Conservation (phyloP, 345 rosid genomes). For the Boechera divaricarpa region DNA sequence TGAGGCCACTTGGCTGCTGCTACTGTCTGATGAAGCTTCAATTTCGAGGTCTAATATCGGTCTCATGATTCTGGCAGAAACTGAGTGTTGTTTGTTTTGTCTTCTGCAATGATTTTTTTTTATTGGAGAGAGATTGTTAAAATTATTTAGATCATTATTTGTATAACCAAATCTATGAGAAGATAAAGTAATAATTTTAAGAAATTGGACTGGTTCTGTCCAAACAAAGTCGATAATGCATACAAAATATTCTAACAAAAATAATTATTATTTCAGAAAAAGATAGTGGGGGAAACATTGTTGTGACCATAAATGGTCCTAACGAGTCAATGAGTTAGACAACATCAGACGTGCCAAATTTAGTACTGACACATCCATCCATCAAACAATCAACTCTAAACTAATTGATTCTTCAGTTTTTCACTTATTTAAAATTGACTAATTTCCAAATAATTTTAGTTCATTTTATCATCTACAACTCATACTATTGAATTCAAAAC, state of each 20-base stretch:
- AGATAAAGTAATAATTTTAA: background rate
- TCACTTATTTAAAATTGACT: constrained; percentile 1
- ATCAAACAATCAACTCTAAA: constrained; percentile 37
- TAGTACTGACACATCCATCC: constrained; percentile 47
- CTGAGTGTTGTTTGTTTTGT: background rate
- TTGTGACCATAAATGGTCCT: constrained; percentile 46
- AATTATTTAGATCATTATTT: constrained; percentile 10
- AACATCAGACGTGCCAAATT: constrained; percentile 46
- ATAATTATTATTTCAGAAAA: constrained; percentile 1
- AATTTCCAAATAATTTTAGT: background rate
- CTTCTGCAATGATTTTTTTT: constrained; percentile 22
- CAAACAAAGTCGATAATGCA: constrained; percentile 34
- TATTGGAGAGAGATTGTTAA: constrained; percentile 19
- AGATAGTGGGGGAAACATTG: constrained; percentile 36
- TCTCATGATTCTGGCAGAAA: constrained; percentile 49
- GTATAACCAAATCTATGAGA: background rate
- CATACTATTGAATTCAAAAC: background rate
- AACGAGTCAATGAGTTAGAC: constrained; percentile 45
- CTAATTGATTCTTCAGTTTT: constrained; percentile 10
- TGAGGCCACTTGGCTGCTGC: constrained; percentile 70
- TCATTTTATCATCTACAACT: background rate
- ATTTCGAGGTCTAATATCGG: constrained; percentile 60
- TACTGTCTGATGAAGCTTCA: constrained; percentile 56
- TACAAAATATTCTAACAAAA: constrained; percentile 20
- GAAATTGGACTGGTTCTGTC: constrained; percentile 19